These are phyloP conservation scores for Verticillium klebahnii DNA, from an alignment of 2,329 filamentous ascomycete species.

Conservation along the genomic window DNA sequence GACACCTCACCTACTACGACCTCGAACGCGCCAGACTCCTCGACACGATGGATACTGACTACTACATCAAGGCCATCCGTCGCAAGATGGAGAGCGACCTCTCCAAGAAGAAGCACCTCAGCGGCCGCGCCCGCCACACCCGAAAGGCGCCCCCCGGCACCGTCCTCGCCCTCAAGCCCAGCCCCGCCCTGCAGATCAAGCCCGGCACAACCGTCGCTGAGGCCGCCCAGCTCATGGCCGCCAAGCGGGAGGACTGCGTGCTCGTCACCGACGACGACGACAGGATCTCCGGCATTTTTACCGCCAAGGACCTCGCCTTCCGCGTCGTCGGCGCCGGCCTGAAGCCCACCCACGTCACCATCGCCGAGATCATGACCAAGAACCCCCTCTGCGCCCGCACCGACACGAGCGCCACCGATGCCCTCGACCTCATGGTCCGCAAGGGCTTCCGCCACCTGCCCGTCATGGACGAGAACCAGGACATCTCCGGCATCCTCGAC, in stretches of 20 bases:
- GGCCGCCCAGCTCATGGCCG: conserved; percentile 96
- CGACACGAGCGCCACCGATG: conserved; percentile 96
- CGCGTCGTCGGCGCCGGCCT: conserved; percentile 87
- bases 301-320: conserved; percentile 96
- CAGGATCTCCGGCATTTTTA: conserved; percentile 97
- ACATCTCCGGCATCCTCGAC: conserved; percentile 95
- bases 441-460: conserved; percentile 97
- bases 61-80: conserved; percentile 72
- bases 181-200: conserved; percentile 95
- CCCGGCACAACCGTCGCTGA: conserved; percentile 90
- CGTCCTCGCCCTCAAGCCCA: conserved; percentile 91
- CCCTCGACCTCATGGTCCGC: conserved; percentile 93
- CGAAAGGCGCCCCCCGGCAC: conserved; percentile 95
- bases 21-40: conserved; percentile 11
- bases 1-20: conserved; percentile 11
- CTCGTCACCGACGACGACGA: conserved; percentile 97
- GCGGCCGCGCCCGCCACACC: conserved; percentile 72
- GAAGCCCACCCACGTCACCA: conserved; percentile 85
- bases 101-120: conserved; percentile 90
- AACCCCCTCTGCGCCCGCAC: conserved; percentile 96
- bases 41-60: conserved; percentile 24
- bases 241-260: conserved; percentile 96
- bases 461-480: conserved; percentile 99
- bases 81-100: conserved; percentile 96
- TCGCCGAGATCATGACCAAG: conserved; percentile 99